Base-by-base conservation (phyloP, 257 asterid genomes). In the Coffea canephora region DNA sequence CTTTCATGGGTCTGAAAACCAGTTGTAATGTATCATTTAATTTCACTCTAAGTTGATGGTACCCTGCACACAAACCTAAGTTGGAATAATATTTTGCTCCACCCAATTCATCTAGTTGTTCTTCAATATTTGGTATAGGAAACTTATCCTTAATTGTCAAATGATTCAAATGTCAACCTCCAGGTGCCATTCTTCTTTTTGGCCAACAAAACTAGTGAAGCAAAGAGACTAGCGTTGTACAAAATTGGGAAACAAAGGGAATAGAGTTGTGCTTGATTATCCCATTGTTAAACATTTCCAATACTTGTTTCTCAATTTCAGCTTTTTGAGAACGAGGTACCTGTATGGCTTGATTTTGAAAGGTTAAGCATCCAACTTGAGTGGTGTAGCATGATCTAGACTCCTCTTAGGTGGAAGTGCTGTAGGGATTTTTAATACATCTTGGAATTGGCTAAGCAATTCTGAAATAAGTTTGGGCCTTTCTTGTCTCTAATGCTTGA, bases 371-470 rank as follows among this genome's bases (percentile, higher is more conserved):
- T 10, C 19, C 0, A 0, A 0, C 25, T 65, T 65, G 0, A 65
- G 19, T 4, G 16, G 6, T 0, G 27, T 27, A 0, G 1, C 0
- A 2, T 65, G 16, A 1, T 65, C 41, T 0, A n/a, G 1, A 11
- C 1, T 0, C 6, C 19, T 27, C 1, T 65, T 6, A 2, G 16
- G 69, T 8, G 69, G 41, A 5, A 23, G 12, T 23, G 27, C 3
- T 1, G n/a, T 61, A 1, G 67, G 67, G 2, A 6, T 12, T 2
- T 1, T 3, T 6, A 61, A 61, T 0, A 23, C 34, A 23, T 54
- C n/a, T 0, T 54, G 0, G 8, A 49, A 49, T 55, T 31, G 34
- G 34, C 34, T 31, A 31, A 31, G 34, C 34, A 31, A 31, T 31
- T 31, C 34, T 31, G 34, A 31, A 31, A 31, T 31, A 31, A 31